phyloP scores from a whole-genome alignment of 1,284 basidiomycete genomes.

The Takashimella tepidaria region DNA sequence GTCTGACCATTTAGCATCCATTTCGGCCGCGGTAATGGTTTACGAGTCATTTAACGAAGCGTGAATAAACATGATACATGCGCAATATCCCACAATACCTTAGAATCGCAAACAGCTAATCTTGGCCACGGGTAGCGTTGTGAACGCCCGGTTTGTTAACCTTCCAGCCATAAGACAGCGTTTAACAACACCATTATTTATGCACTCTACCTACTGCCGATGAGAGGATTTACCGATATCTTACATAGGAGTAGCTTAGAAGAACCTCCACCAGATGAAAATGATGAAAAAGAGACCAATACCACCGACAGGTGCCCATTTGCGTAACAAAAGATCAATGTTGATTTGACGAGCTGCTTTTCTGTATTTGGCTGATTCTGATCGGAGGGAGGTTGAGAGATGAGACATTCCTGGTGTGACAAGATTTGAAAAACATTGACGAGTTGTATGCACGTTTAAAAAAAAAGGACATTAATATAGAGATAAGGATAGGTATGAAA shows the following conservation, averaged over 20 bases:
- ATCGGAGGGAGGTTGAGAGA: slow-evolving; percentile 91
- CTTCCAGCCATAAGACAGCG: background rate
- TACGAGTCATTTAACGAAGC: too few species aligned
- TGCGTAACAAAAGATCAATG: slow-evolving; percentile 83
- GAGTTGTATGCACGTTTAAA: too few species aligned
- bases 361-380: slow-evolving; percentile 96
- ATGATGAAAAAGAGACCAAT: slow-evolving; percentile 75
- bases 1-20: too few species aligned
- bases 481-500: too few species aligned
- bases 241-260: slow-evolving; percentile 40
- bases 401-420: slow-evolving; percentile 81
- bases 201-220: background rate
- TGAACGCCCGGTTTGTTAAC: background rate
- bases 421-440: too few species aligned
- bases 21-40: too few species aligned
- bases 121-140: too few species aligned
- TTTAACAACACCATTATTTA: background rate
- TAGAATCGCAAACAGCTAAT: background rate
- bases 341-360: slow-evolving; percentile 95
- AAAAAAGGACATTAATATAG: too few species aligned
- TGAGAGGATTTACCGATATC: too few species aligned
- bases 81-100: background rate
- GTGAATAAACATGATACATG: background rate
- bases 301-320: slow-evolving; percentile 88
- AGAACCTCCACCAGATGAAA: slow-evolving; percentile 87